Evolutionary conservation across 768 basidiomycete genomes (phyloP).

Genomic region (Mycena indigotica): DNA sequence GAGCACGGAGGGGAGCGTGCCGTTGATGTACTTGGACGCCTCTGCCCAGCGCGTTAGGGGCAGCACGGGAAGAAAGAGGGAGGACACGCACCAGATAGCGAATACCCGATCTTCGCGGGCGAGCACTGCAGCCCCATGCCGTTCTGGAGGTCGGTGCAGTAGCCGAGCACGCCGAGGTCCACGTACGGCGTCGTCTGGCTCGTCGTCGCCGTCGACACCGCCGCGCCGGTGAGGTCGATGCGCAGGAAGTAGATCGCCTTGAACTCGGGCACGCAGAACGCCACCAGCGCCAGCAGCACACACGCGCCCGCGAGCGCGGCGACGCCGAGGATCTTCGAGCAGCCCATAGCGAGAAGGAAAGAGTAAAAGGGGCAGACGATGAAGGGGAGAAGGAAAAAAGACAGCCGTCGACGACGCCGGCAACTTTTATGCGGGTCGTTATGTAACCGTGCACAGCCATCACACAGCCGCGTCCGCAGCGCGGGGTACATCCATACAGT

Average conservation of each 20-base stretch:
- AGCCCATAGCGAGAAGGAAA: slow-evolving; percentile 13
- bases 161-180: slow-evolving; percentile 68
- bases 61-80: neutral
- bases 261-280: slow-evolving; percentile 68
- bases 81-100: slow-evolving; percentile 51
- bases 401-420: no score
- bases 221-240: slow-evolving; percentile 41
- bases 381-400: neutral
- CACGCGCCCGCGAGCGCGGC: slow-evolving; percentile 59
- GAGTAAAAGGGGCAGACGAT: neutral
- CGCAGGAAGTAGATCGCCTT: slow-evolving; percentile 71
- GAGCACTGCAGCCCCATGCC: slow-evolving; percentile 50
- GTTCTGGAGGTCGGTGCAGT: slow-evolving; percentile 49
- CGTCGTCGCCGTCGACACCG: slow-evolving; percentile 26
- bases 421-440: no score
- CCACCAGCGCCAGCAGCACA: slow-evolving; percentile 61
- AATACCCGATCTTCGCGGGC: slow-evolving; percentile 64
- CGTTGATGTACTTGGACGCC: slow-evolving; percentile 52
- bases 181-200: slow-evolving; percentile 30
- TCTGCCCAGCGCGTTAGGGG: slow-evolving; percentile 4
- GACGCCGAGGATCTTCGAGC: slow-evolving; percentile 57
- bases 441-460: no score
- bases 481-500: no score
- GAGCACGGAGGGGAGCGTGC: slow-evolving; percentile 16
- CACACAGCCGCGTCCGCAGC: no score